phyloP scores from a whole-genome alignment of 2,329 filamentous ascomycete genomes.

The Diaporthe humulicola region DNA sequence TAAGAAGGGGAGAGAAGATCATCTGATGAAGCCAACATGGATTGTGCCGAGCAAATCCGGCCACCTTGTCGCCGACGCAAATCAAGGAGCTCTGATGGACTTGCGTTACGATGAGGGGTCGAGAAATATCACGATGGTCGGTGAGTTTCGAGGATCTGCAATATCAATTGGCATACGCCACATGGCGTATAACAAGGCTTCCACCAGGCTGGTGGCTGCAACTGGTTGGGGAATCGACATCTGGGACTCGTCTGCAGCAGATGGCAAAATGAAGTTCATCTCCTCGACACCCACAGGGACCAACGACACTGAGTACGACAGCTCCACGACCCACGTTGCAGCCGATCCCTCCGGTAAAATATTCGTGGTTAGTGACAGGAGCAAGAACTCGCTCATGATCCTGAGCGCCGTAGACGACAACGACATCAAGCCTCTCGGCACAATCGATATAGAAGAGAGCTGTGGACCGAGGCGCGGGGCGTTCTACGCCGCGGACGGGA shows the following conservation, averaged over 20 bases:
- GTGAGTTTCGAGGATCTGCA: neutral
- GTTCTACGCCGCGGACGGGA: slow-evolving; percentile 54
- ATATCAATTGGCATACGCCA: neutral
- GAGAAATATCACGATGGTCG: neutral
- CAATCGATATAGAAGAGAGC: slow-evolving; percentile 51
- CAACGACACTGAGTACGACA: neutral
- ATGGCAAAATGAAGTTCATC: neutral
- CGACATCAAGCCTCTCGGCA: slow-evolving; percentile 52
- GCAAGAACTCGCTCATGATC: slow-evolving; percentile 59
- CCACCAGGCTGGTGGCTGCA: slow-evolving; percentile 8
- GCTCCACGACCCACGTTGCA: slow-evolving; percentile 60
- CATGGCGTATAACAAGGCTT: slow-evolving; percentile 5
- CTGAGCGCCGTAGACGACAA: slow-evolving; percentile 56
- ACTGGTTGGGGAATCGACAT: neutral
- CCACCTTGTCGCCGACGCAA: neutral
- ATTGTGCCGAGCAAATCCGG: neutral
- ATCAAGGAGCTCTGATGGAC: neutral
- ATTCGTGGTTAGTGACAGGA: slow-evolving; percentile 63
- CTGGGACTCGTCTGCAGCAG: slow-evolving; percentile 3
- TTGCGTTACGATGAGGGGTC: neutral
- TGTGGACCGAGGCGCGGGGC: slow-evolving; percentile 65
- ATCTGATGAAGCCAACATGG: neutral
- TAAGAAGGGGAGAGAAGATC: neutral
- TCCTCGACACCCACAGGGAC: neutral
- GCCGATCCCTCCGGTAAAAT: slow-evolving; percentile 62